A percentile compares a stretch with the other conserved stretches of the same genome.
Evolutionary conservation across 139 green algal genomes (phyloP).

Genomic region (Chlorella ohadii): DNA sequence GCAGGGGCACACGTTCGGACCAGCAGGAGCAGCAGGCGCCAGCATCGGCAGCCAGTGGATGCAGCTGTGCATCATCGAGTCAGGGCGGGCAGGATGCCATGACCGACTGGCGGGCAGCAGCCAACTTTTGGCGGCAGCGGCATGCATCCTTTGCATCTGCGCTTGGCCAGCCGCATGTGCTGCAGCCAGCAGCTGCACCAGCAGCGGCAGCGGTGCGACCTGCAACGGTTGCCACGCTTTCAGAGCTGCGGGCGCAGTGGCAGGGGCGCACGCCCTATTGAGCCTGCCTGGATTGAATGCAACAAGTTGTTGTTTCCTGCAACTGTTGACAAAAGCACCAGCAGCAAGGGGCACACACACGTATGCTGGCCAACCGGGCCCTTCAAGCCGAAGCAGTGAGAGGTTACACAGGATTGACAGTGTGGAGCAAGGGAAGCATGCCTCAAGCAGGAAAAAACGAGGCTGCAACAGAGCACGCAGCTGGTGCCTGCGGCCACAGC

Average conservation of each 20-base stretch:
- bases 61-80: neutral
- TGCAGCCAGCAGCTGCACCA: neutral
- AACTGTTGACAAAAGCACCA: too few species aligned
- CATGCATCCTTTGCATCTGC: neutral
- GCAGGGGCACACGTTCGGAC: neutral
- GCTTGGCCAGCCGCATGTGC: neutral
- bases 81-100: neutral
- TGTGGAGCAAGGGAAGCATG: too few species aligned
- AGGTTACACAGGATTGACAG: too few species aligned
- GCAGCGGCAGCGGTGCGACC: neutral
- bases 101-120: conserved; percentile 14
- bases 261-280: neutral
- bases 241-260: neutral
- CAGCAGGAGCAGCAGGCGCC: neutral
- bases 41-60: neutral
- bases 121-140: conserved; percentile 27
- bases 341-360: too few species aligned
- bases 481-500: neutral
- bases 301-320: too few species aligned
- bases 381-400: neutral
- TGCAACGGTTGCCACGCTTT: neutral
- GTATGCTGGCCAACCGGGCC: too few species aligned
- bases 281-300: too few species aligned
- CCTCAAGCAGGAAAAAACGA: too few species aligned
- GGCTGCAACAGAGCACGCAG: too few species aligned